phyloP scores from a whole-genome alignment of 1,284 basidiomycete species.

The Apiotrichum sp. region DNA sequence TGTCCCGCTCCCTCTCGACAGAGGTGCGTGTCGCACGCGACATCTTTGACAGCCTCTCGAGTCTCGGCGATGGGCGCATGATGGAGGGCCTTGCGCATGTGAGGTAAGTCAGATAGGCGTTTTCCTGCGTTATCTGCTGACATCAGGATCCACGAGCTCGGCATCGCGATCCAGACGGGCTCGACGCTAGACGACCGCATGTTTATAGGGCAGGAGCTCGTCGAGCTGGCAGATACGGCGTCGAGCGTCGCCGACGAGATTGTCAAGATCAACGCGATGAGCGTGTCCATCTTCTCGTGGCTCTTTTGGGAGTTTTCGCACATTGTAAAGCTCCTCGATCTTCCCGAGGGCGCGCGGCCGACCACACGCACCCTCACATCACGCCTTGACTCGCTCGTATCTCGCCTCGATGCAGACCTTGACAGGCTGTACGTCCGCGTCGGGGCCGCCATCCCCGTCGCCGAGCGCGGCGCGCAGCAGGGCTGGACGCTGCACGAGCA shows the following conservation, averaged over 20 bases:
- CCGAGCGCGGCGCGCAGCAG: slow-evolving; percentile 3
- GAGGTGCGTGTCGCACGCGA: slow-evolving; percentile 34
- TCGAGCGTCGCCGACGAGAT: slow-evolving; percentile 37
- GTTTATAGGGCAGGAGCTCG: slow-evolving; percentile 29
- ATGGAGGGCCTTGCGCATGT: slow-evolving; percentile 32
- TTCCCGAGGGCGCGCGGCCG: neutral
- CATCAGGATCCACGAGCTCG: slow-evolving; percentile 38
- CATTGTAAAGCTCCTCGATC: slow-evolving; percentile 30
- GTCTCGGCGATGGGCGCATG: slow-evolving; percentile 31
- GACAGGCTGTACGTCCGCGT: slow-evolving; percentile 22
- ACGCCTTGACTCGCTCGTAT: slow-evolving; percentile 32
- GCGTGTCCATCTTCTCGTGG: slow-evolving; percentile 39
- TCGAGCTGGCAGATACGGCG: slow-evolving; percentile 38
- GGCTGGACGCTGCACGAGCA: slow-evolving; percentile 11
- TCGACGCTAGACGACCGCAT: slow-evolving; percentile 33
- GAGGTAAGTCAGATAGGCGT: slow-evolving; percentile 22
- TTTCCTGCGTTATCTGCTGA: no score
- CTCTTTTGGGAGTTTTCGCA: slow-evolving; percentile 40
- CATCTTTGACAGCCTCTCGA: slow-evolving; percentile 39
- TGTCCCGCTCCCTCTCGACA: slow-evolving; percentile 29
- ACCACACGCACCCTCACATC: slow-evolving; percentile 10
- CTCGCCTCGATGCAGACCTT: slow-evolving; percentile 27
- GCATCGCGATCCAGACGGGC: slow-evolving; percentile 30
- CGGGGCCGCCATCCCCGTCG: slow-evolving; percentile 7
- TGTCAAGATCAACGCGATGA: slow-evolving; percentile 34